phyloP scores from a whole-genome alignment of 805 yeast genomes.

The Danielia reshetovae region DNA sequence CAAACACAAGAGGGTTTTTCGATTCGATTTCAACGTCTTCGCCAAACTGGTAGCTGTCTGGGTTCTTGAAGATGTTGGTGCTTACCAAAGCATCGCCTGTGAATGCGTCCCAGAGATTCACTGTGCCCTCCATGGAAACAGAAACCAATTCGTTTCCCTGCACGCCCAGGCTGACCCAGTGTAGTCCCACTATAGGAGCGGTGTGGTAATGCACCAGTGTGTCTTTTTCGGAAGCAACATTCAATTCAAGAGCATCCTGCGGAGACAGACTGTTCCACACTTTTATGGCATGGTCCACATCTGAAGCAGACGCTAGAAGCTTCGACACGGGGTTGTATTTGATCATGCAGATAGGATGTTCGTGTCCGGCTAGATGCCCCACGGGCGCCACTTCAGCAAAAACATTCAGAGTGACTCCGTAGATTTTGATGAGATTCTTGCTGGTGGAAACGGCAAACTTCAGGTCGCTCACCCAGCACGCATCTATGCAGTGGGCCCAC shows the following conservation, averaged over 20 bases:
- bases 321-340: slow-evolving; percentile 49
- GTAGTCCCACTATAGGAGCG: slow-evolving; percentile 51
- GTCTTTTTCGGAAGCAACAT: slow-evolving; percentile 11
- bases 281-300: slow-evolving; percentile 61
- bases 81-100: slow-evolving; percentile 37
- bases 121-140: slow-evolving; percentile 67
- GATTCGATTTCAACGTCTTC: slow-evolving; percentile 14
- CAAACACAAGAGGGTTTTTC: slow-evolving; percentile 54
- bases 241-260: slow-evolving; percentile 42
- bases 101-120: slow-evolving; percentile 62
- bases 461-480: slow-evolving; percentile 68
- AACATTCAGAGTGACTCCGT: slow-evolving; percentile 29
- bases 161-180: slow-evolving; percentile 45
- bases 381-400: slow-evolving; percentile 18
- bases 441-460: slow-evolving; percentile 71
- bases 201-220: slow-evolving; percentile 36
- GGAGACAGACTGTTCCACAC: slow-evolving; percentile 70
- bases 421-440: slow-evolving; percentile 51
- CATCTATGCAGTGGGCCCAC: slow-evolving; percentile 24
- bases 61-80: slow-evolving; percentile 26
- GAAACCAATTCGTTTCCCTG: slow-evolving; percentile 17
- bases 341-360: slow-evolving; percentile 52
- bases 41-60: slow-evolving; percentile 19
- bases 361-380: slow-evolving; percentile 55
- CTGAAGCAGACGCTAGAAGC: slow-evolving; percentile 70